A percentile compares a stretch with the other conserved stretches of the same genome.
These are phyloP conservation scores for Hansfordia pulvinata DNA, from an alignment of 2,329 filamentous ascomycete genomes.

Conservation along the genomic window DNA sequence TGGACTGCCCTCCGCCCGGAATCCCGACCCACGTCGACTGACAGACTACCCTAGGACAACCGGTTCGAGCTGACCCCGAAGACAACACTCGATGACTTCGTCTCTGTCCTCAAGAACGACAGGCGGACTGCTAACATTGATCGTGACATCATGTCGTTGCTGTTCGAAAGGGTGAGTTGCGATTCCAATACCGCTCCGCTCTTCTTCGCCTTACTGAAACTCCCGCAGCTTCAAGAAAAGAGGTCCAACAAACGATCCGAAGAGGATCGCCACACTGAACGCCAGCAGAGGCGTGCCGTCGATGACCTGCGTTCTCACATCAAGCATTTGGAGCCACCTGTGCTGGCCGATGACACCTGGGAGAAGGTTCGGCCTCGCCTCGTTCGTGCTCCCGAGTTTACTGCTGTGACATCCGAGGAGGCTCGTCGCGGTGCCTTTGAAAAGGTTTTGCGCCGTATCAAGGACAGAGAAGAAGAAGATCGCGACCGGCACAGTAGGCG, in stretches of 20 bases:
- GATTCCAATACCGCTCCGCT: background rate
- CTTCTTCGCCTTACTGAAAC: too few relatives aligned
- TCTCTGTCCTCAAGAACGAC: conserved; percentile 70
- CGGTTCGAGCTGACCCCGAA: conserved; percentile 80
- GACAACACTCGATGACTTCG: conserved; percentile 82
- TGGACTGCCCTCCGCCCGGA: background rate
- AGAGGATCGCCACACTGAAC: conserved; percentile 75
- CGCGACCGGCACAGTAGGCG: conserved; percentile 46
- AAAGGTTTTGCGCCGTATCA: conserved; percentile 80
- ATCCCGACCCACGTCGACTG: too few relatives aligned
- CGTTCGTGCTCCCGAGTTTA: conserved; percentile 71
- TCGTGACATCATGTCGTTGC: conserved; percentile 61
- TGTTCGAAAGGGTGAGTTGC: conserved; percentile 65
- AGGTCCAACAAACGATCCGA: conserved; percentile 61
- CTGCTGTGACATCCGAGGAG: conserved; percentile 71
- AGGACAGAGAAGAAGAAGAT: conserved; percentile 83
- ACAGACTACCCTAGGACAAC: conserved; percentile 51
- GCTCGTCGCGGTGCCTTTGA: conserved; percentile 75
- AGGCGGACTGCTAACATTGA: conserved; percentile 80
- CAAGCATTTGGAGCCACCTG: conserved; percentile 79
- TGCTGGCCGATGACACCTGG: conserved; percentile 69
- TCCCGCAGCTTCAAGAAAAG: conserved; percentile 63
- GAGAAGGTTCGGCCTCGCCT: conserved; percentile 74
- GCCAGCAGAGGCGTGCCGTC: conserved; percentile 70
- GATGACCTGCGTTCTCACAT: conserved; percentile 77